Base-by-base conservation (phyloP, 345 rosid genomes). In the Chamaenerion angustifolium region DNA sequence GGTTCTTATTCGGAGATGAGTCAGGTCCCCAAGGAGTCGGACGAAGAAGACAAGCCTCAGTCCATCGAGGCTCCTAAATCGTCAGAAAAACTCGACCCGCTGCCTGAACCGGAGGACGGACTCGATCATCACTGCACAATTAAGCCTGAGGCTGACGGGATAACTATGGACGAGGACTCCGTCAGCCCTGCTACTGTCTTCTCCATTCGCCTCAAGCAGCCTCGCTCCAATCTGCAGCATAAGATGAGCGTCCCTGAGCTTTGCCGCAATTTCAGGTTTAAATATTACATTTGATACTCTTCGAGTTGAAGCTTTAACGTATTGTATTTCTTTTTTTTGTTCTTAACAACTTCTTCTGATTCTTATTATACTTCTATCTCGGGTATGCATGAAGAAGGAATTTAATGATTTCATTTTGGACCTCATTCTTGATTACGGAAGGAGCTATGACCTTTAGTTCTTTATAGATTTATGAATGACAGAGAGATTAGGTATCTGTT, bases 121-220 rank as follows among this genome's bases (percentile, higher is more conserved):
- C 37, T 7, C 37, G 37, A 31, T 31, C 37, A 31, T 31, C 37
- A 31, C 37, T 21, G 25, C 25, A 21, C 25, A 21, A 21, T 21
- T 21, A 31, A 31, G 10, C 37, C 37, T 31, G 8, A 31, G 5
- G 8, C 37, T 7, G 37, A 31, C 37, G 37, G 1, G 8, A 5
- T 31, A 31, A 2, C 16, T 19, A 31, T 27, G 54, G 52, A 49
- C 40, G 95, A 81, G 58, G 98, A 87, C 64, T 50, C 75, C 1
- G 78, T 66, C 19, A 72, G 69, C 63, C 96, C 96, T 0, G 93
- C 96, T 47, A 83, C 93, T 3, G 96, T 92, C 37, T 92, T 86
- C 63, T 75, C 85, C 47, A 83, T 92, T 40, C 66, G 87, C 63
- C 92, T 92, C 35, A 92, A 75, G 56, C 98, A 92, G 56, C 95